Conservation (phyloP, 1,284 basidiomycete species). For the Takashimella tepidaria region DNA sequence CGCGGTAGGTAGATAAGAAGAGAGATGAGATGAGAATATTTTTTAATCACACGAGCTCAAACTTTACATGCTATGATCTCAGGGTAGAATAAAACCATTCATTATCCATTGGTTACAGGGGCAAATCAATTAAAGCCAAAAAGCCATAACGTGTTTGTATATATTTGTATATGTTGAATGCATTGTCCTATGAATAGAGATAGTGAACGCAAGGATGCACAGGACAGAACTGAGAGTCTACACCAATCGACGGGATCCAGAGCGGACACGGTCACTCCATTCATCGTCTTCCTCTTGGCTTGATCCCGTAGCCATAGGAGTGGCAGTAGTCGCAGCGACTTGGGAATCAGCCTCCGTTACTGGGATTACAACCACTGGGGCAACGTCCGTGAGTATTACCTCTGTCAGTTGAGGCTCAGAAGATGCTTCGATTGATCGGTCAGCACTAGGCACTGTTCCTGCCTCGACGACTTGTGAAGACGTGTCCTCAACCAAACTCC, state of each 20-base stretch:
- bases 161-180: no score
- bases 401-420: neutral
- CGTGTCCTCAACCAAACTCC: conserved; percentile 5
- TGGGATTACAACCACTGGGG: conserved; percentile 10
- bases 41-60: no score
- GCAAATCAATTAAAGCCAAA: no score
- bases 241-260: conserved; percentile 22
- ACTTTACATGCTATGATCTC: no score
- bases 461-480: neutral
- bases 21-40: no score
- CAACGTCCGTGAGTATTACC: conserved; percentile 9
- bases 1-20: no score
- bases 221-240: no score
- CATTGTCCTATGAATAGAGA: no score
- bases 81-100: no score
- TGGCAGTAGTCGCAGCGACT: neutral
- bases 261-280: conserved; percentile 15
- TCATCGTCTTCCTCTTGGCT: conserved; percentile 9
- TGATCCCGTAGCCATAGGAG: neutral
- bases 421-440: neutral
- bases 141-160: no score
- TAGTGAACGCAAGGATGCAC: no score
- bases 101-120: no score
- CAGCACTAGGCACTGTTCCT: neutral
- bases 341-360: neutral